These are phyloP conservation scores for Theobroma grandiflorum DNA, from an alignment of 441 rosid genomes.

Conservation along the genomic window DNA sequence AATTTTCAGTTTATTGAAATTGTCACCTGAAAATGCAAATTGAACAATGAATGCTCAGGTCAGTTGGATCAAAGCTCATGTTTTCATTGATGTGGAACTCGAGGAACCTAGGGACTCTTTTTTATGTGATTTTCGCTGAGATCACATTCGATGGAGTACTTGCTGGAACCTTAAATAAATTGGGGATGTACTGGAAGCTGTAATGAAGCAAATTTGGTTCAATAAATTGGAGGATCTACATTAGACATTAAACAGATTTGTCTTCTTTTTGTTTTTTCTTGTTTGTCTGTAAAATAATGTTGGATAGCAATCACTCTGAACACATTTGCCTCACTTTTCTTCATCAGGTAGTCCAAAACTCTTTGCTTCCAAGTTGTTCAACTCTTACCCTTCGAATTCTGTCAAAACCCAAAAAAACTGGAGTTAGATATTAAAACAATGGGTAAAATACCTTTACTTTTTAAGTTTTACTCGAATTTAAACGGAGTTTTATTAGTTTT, in stretches of 20 bases:
- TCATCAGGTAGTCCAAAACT: background rate
- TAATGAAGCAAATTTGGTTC: conserved; percentile 27
- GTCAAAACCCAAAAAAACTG: too few relatives aligned
- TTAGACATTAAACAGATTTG: background rate
- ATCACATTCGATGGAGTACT: conserved; percentile 64
- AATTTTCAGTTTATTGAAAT: background rate
- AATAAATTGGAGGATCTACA: background rate
- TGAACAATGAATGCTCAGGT: conserved; percentile 39
- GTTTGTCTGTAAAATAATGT: conserved; percentile 9
- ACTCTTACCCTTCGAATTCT: too few relatives aligned
- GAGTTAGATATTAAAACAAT: too few relatives aligned
- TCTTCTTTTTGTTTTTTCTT: background rate
- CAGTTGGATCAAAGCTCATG: conserved; percentile 60
- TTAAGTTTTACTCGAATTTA: too few relatives aligned
- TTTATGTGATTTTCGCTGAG: conserved; percentile 64
- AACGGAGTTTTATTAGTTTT: too few relatives aligned
- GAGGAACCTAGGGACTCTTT: conserved; percentile 50
- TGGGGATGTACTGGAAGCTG: conserved; percentile 67
- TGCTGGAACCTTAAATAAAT: conserved; percentile 56
- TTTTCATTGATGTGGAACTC: conserved; percentile 64
- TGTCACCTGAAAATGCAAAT: background rate
- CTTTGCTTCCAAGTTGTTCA: background rate
- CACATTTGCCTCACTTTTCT: background rate
- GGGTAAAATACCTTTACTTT: too few relatives aligned
- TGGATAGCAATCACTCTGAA: background rate